Percentiles rank a stretch among this genome's conserved stretches.
phyloP scores from a whole-genome alignment of 305 asterid species.

The Solanum hybrid region DNA sequence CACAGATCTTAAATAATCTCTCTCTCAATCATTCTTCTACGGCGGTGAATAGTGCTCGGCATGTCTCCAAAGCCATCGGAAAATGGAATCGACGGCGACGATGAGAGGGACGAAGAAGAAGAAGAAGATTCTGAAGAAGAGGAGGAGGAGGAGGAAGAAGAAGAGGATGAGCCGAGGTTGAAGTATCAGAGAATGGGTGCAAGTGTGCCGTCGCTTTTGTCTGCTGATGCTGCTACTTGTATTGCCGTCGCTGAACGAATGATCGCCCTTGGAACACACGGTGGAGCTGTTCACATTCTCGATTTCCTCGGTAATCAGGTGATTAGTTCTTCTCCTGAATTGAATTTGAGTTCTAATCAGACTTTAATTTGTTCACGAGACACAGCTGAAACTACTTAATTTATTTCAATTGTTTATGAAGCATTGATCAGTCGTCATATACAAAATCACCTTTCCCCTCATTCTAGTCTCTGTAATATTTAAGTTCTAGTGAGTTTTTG shows the following conservation, averaged over 20 bases:
- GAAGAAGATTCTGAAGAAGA: constrained; percentile 65
- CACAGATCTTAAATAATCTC: background rate
- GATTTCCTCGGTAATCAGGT: constrained; percentile 97
- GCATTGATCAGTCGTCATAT: background rate
- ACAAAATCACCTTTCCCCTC: background rate
- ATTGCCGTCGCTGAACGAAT: constrained; percentile 86
- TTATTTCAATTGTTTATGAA: background rate
- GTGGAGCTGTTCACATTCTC: constrained; percentile 81
- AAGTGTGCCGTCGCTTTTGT: constrained; percentile 76
- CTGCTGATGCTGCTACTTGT: constrained; percentile 81
- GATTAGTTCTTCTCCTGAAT: background rate
- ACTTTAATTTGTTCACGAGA: background rate
- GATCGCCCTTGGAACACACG: constrained; percentile 92
- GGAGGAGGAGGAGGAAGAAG: constrained; percentile 6
- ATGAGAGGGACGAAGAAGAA: constrained; percentile 66
- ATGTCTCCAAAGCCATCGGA: constrained; percentile 30
- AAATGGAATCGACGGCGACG: constrained; percentile 93
- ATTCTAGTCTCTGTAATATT: background rate
- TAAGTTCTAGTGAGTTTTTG: background rate
- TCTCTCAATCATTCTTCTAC: background rate
- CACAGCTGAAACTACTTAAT: background rate
- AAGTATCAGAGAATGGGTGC: constrained; percentile 99
- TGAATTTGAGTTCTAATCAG: background rate
- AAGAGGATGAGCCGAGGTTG: constrained; percentile 84
- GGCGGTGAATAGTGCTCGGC: background rate